Evolutionary conservation across 2,329 filamentous ascomycete genomes (phyloP), one percentile per base, ranked within the genome.

Genomic region (Pseudogymnoascus sp.): DNA sequence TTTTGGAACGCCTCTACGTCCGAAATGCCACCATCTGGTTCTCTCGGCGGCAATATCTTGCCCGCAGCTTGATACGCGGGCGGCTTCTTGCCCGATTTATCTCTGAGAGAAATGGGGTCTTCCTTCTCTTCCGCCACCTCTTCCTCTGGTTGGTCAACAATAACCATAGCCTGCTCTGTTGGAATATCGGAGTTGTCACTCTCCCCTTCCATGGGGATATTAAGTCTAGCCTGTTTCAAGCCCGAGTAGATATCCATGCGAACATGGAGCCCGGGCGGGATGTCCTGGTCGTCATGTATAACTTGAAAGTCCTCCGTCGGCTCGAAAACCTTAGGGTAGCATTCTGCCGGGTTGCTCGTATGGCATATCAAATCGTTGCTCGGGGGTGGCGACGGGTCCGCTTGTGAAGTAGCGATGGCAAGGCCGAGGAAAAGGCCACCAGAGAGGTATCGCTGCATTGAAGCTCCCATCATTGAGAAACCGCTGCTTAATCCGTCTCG

Each of bases 251-350:
- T 78, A 69, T 89, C 83, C 60, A 89, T 73, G 38, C 86, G 81
- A 59, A 89, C 79, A 69, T 89, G 86, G 4, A 89, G 78, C 5
- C 86, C 86, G 0, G 78, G 73, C 1, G 86, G 86, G 3, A 89
- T 70, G 37, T 87, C 81, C 70, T 89, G 86, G 66, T 87, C 86
- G 36, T 83, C 78, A 63, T 78, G 83, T 39, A 89, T 78, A 6
- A 74, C 68, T 70, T 87, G 85, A 65, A 89, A 89, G 61, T 87
- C 79, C 57, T 85, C 74, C 1, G 86, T 89, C 1, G 86, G 77
- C 61, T 81, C 76, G 63, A 89, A 89, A 1, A 86, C 64, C 57
- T 78, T 80, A 1, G 86, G 85, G 66, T 89, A 89, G 71, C 86
- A 89, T 62, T 87, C 85, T 50, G 78, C 72, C 0, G 78, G 74